Conservation (phyloP, 257 asterid genomes). For the Jacaranda copaia region DNA sequence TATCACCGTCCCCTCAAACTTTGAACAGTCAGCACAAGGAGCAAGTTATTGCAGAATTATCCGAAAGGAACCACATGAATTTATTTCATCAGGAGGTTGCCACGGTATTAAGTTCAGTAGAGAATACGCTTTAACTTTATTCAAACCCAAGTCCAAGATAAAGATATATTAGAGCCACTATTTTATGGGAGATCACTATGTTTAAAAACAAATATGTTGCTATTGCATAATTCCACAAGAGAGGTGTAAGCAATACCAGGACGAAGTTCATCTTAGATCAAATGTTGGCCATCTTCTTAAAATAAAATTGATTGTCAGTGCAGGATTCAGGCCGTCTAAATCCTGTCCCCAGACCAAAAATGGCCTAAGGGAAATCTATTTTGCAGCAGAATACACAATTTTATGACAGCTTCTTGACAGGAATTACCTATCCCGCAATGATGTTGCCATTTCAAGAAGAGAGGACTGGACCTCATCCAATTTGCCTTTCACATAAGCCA, state of each 20-base stretch:
- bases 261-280: background rate
- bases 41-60: background rate
- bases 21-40: background rate
- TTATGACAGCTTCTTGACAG: conserved; percentile 25
- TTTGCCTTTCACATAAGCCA: conserved; percentile 65
- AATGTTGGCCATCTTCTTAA: background rate
- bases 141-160: background rate
- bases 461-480: conserved; percentile 86
- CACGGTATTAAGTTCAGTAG: background rate
- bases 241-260: background rate
- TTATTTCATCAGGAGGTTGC: conserved; percentile 12
- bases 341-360: background rate
- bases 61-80: background rate
- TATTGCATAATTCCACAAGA: background rate
- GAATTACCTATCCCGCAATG: conserved; percentile 83
- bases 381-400: conserved; percentile 26
- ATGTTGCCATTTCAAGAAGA: conserved; percentile 70
- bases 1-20: background rate
- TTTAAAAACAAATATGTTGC: background rate
- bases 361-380: background rate
- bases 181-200: background rate
- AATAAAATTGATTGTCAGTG: conserved; percentile 10
- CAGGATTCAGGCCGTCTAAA: conserved; percentile 6
- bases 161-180: background rate
- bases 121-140: background rate